Base-by-base conservation (phyloP, 2,329 filamentous ascomycete species). In the Pezicula neosporulosa region DNA sequence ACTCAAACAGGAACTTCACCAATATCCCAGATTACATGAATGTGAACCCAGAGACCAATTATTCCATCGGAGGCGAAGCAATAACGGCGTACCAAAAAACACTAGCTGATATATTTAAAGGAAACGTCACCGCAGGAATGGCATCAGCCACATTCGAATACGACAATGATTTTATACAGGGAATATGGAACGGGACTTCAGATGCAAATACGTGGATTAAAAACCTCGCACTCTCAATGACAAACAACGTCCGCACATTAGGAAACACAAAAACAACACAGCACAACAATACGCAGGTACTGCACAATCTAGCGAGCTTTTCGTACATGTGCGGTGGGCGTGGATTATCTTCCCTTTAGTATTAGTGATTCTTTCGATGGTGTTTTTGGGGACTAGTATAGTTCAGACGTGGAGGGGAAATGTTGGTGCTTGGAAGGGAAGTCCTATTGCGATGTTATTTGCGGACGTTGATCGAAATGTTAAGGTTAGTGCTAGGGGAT, bases 271-370 rank as follows among this genome's bases (percentile, higher is more conserved):
- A n/a, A n/a, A 24, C 16, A 10, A 24, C 9, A 24, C 42, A 15
- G 42, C 42, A 10, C 18, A 21, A 10, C 2, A n/a, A n/a, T 44
- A 44, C 19, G n/a, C 18, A 2, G 42, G 42, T 15, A 44, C 24
- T 10, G 42, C 42, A 6, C 6, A 30, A 15, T 15, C 19, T n/a
- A 44, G 19, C 12, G 59, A 69, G 49, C 64, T 60, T 9, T 70
- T 63, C 37, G 64, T 70, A 1, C 57, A 61, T 21, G 68, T 70
- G 8, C 60, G 62, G 18, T 70, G 68, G 68, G 63, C 64, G 0
- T 70, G 68, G 37, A 56, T 69, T 3, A 53, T 63, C 0, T 50
- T 68, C n/a, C 66, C 68, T 4, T 56, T 67, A 3, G 44, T 64
- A 3, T 60, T 66, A 6, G 63, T 69, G 2, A n/a, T 62, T 10